Percentiles rank a stretch among this genome's conserved stretches.
phyloP scores from a whole-genome alignment of 129 eudicot species.

The Helichrysum umbraculigerum region DNA sequence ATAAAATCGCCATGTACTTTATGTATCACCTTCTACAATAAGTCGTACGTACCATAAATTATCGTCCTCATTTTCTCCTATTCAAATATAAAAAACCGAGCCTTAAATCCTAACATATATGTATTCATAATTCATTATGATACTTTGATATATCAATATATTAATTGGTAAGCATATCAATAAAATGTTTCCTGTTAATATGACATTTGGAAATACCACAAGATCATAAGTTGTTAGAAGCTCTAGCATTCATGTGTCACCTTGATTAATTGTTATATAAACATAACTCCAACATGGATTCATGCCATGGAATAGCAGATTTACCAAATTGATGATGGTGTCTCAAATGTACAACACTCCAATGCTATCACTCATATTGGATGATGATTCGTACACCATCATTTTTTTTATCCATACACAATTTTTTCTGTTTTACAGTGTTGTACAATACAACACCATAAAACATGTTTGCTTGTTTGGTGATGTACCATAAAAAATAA shows the following conservation, averaged over 20 bases:
- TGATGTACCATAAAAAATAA: no score
- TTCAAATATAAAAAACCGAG: no score
- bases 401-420: no score
- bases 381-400: no score
- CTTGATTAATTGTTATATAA: slow-evolving; percentile 1
- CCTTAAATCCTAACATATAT: no score
- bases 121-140: neutral
- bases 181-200: neutral
- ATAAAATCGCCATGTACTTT: neutral
- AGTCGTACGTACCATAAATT: neutral
- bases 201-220: neutral
- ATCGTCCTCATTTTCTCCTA: neutral
- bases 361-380: neutral
- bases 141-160: neutral
- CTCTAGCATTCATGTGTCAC: slow-evolving; percentile 16
- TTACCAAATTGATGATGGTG: slow-evolving; percentile 33
- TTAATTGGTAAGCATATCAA: neutral
- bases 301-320: slow-evolving; percentile 8
- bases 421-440: no score
- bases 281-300: slow-evolving; percentile 15
- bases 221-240: neutral
- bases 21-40: neutral
- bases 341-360: slow-evolving; percentile 33
- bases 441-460: no score
- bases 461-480: no score